Conservation (phyloP, 768 basidiomycete species). For the Daedaleopsis nitida region DNA sequence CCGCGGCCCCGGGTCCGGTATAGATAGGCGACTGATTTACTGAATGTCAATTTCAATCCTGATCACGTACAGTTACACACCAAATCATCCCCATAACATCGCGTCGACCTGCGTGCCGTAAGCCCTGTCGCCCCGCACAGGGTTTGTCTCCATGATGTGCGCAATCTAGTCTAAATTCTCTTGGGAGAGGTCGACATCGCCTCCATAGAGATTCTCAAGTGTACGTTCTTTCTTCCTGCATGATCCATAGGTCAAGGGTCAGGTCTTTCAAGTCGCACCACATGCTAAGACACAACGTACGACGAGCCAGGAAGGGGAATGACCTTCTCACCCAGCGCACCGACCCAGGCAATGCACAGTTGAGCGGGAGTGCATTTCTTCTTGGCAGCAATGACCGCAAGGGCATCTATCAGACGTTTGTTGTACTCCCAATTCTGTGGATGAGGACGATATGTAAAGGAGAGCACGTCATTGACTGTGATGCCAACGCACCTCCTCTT, state of each 20-base stretch:
- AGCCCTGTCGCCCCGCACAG: conserved; percentile 42
- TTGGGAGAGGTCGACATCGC: conserved; percentile 33
- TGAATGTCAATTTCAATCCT: too few relatives aligned
- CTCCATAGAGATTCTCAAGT: conserved; percentile 42
- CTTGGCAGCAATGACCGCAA: conserved; percentile 38
- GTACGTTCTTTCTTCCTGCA: conserved; percentile 41
- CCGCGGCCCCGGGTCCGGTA: too few relatives aligned
- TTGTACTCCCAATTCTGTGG: conserved; percentile 28
- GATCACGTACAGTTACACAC: too few relatives aligned
- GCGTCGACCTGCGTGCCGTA: conserved; percentile 13
- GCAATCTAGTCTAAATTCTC: conserved; percentile 43
- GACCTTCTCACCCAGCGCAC: conserved; percentile 36
- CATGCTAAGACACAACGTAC: too few relatives aligned
- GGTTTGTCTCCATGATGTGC: conserved; percentile 33
- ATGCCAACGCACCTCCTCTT: too few relatives aligned
- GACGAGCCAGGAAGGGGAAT: conserved; percentile 50
- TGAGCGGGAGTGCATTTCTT: conserved; percentile 43
- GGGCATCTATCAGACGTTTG: conserved; percentile 39
- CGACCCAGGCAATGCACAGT: conserved; percentile 41
- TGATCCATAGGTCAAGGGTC: too few relatives aligned
- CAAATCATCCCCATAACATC: conserved; percentile 38
- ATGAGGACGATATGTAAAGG: too few relatives aligned
- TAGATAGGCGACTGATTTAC: too few relatives aligned
- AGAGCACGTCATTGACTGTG: too few relatives aligned
- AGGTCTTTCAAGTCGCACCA: too few relatives aligned